phyloP scores from a whole-genome alignment of 139 green algal species.

The Desmodesmus armatus region DNA sequence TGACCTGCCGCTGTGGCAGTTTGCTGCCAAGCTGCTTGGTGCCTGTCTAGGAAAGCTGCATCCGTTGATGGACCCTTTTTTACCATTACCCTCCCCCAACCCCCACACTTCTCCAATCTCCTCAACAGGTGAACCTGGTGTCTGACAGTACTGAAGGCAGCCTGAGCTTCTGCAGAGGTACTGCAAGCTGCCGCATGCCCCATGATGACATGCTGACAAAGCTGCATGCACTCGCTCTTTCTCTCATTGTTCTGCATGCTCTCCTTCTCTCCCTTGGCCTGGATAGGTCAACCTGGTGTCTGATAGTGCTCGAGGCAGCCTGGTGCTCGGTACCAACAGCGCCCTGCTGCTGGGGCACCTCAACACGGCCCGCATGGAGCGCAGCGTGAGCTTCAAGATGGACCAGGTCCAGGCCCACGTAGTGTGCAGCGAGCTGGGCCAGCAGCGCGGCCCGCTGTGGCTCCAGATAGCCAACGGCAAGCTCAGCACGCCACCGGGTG shows the following conservation, averaged over 20 bases:
- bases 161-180: too few species aligned
- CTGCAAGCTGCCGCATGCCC: too few species aligned
- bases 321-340: conserved; percentile 74
- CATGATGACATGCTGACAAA: too few species aligned
- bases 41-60: too few species aligned
- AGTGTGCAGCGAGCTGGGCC: conserved; percentile 31
- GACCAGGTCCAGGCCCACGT: conserved; percentile 50
- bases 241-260: background rate
- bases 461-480: conserved; percentile 62
- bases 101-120: too few species aligned
- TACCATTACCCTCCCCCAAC: too few species aligned
- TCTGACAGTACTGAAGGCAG: too few species aligned
- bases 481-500: conserved; percentile 44
- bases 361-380: conserved; percentile 31
- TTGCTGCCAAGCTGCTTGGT: too few species aligned
- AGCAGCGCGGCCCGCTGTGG: conserved; percentile 31
- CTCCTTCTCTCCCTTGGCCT: background rate
- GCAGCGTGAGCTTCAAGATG: conserved; percentile 52
- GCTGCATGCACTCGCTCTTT: background rate
- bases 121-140: too few species aligned
- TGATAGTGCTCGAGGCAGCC: conserved; percentile 46
- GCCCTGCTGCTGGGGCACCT: conserved; percentile 61
- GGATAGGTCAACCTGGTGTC: conserved; percentile 48
- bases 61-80: too few species aligned
- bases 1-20: too few species aligned